Conservation (phyloP, 179 eudicot species). For the Corrigiola litoralis region DNA sequence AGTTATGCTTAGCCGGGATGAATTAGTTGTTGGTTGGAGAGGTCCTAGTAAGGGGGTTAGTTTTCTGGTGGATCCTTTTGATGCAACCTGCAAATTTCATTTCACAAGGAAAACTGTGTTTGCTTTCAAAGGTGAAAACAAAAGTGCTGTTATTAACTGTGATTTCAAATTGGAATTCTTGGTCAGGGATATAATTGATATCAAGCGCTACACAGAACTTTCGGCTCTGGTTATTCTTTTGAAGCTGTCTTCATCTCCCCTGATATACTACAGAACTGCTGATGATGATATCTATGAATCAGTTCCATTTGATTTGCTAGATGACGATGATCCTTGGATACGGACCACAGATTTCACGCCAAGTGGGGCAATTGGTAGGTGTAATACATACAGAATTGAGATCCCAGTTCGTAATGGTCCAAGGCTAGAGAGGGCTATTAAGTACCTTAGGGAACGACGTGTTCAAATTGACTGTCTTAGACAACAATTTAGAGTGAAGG, state of each 20-base stretch:
- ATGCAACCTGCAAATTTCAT: constrained; percentile 52
- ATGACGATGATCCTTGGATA: constrained; percentile 97
- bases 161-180: constrained; percentile 65
- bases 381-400: constrained; percentile 46
- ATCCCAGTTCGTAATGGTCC: constrained; percentile 58
- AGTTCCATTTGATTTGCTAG: constrained; percentile 63
- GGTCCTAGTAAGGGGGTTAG: constrained; percentile 55
- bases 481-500: constrained; percentile 29
- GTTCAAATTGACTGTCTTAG: constrained; percentile 25
- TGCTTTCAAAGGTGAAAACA: constrained; percentile 38
- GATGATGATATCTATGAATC: constrained; percentile 71
- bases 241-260: constrained; percentile 69
- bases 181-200: constrained; percentile 55
- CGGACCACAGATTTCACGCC: constrained; percentile 75
- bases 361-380: constrained; percentile 73
- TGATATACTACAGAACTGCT: constrained; percentile 69
- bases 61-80: constrained; percentile 77
- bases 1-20: constrained; percentile 37
- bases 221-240: constrained; percentile 42
- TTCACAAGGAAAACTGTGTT: constrained; percentile 57
- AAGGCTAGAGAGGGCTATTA: constrained; percentile 43
- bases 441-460: constrained; percentile 43
- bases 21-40: constrained; percentile 67
- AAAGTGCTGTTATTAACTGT: constrained; percentile 52
- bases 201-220: constrained; percentile 35